Evolutionary conservation across 345 rosid species (phyloP).

Genomic region (Aquilaria sinensis): DNA sequence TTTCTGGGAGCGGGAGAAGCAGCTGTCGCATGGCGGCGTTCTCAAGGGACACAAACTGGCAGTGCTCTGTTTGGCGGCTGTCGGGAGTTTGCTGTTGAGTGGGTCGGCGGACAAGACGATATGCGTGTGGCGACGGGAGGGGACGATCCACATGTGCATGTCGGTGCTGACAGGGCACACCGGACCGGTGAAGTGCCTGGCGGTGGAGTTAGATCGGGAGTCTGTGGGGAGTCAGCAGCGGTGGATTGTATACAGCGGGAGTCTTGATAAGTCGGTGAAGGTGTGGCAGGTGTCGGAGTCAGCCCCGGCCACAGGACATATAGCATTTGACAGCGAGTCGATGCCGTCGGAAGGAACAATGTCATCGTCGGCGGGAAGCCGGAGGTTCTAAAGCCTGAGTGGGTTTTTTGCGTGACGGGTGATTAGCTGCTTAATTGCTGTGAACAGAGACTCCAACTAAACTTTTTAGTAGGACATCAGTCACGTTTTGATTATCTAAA

Average conservation of each 20-base stretch:
- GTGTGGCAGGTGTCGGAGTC: constrained; percentile 86
- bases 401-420: too few species aligned
- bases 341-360: constrained; percentile 18
- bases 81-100: constrained; percentile 71
- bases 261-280: constrained; percentile 88
- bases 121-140: constrained; percentile 87
- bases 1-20: constrained; percentile 73
- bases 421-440: too few species aligned
- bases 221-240: constrained; percentile 26
- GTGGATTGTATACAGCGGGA: constrained; percentile 91
- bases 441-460: too few species aligned
- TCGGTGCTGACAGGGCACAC: constrained; percentile 88
- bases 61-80: constrained; percentile 68
- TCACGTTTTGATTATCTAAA: too few species aligned
- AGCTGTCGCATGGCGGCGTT: constrained; percentile 67
- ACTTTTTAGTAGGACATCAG: too few species aligned
- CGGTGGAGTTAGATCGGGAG: constrained; percentile 63
- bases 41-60: constrained; percentile 88
- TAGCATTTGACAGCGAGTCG: constrained; percentile 31
- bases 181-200: constrained; percentile 90
- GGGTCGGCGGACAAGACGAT: constrained; percentile 98
- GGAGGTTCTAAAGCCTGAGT: constrained; percentile 15
- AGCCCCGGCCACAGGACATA: constrained; percentile 35
- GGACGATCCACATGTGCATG: constrained; percentile 59
- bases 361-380: constrained; percentile 26